Evolutionary conservation across 2,329 filamentous ascomycete species (phyloP).

Genomic region (Hymenoscyphus occultus): DNA sequence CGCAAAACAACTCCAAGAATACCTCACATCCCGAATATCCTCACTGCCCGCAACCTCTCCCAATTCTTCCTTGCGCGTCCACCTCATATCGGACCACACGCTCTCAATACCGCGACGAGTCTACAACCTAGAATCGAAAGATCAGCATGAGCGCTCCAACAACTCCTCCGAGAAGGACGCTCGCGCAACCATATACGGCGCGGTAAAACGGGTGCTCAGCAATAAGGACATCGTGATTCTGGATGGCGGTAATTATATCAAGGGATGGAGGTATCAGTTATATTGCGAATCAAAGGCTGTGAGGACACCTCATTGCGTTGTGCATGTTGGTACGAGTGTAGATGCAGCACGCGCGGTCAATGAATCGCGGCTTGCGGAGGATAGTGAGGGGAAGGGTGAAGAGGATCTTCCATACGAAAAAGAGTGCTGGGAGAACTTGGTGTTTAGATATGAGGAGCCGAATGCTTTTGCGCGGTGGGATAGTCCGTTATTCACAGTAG

Average conservation of each 20-base stretch:
- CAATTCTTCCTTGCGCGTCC: conserved; percentile 54
- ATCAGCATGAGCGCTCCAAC: conserved; percentile 63
- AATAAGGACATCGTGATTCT: conserved; percentile 74
- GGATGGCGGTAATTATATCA: conserved; percentile 84
- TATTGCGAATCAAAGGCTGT: conserved; percentile 82
- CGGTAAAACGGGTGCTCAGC: conserved; percentile 72
- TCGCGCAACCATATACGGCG: conserved; percentile 70
- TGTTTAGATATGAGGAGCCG: conserved; percentile 79
- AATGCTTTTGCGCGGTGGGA: conserved; percentile 86
- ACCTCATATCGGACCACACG: conserved; percentile 71
- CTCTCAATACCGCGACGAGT: conserved; percentile 67
- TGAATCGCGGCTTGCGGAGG: conserved; percentile 49
- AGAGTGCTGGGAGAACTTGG: conserved; percentile 36
- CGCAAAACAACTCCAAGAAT: conserved; percentile 13
- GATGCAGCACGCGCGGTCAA: conserved; percentile 59
- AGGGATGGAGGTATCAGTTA: conserved; percentile 83
- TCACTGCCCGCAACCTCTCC: conserved; percentile 34
- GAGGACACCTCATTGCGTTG: conserved; percentile 70
- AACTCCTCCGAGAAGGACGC: conserved; percentile 79
- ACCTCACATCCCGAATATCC: conserved; percentile 41
- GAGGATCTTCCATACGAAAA: conserved; percentile 35
- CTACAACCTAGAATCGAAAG: conserved; percentile 62
- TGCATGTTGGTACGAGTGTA: conserved; percentile 59
- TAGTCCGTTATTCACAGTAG: conserved; percentile 74
- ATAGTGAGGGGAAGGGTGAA: conserved; percentile 30